A percentile compares a stretch with the other conserved stretches of the same genome.
These are phyloP conservation scores for Trichoderma aggressivum DNA, from an alignment of 2,329 filamentous ascomycete genomes.

Conservation along the genomic window DNA sequence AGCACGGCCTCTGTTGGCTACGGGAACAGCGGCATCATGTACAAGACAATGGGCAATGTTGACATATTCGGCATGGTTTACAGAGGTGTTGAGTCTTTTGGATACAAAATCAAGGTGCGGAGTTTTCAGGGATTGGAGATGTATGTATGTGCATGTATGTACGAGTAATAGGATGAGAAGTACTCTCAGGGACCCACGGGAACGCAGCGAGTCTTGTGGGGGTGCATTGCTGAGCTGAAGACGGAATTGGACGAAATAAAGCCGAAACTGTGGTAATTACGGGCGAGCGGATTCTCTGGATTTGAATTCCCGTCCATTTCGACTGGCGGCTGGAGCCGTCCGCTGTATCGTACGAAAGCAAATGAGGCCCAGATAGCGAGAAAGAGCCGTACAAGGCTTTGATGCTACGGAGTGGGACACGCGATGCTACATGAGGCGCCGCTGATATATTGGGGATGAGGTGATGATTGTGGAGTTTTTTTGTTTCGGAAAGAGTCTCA, in stretches of 20 bases:
- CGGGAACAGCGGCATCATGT: neutral
- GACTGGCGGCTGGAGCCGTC: neutral
- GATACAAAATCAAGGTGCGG: constrained; percentile 1
- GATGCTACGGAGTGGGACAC: neutral
- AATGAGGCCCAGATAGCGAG: neutral
- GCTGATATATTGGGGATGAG: neutral
- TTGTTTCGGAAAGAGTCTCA: neutral
- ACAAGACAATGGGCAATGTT: neutral
- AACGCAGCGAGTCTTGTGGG: neutral
- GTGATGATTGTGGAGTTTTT: neutral
- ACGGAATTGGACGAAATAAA: constrained; percentile 13
- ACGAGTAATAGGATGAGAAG: neutral
- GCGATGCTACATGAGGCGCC: neutral
- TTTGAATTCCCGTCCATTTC: neutral
- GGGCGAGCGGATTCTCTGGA: neutral
- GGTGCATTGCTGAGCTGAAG: constrained; percentile 8
- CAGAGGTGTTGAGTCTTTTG: neutral
- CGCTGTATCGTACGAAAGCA: neutral
- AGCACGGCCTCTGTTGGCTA: neutral
- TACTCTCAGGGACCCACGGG: neutral
- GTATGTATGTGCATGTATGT: neutral
- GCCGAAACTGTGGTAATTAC: neutral
- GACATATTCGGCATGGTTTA: neutral
- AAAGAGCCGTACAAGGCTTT: neutral
- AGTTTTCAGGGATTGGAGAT: neutral